Evolutionary conservation across 2,329 filamentous ascomycete species (phyloP).

Genomic region (Coniochaeta sp.): DNA sequence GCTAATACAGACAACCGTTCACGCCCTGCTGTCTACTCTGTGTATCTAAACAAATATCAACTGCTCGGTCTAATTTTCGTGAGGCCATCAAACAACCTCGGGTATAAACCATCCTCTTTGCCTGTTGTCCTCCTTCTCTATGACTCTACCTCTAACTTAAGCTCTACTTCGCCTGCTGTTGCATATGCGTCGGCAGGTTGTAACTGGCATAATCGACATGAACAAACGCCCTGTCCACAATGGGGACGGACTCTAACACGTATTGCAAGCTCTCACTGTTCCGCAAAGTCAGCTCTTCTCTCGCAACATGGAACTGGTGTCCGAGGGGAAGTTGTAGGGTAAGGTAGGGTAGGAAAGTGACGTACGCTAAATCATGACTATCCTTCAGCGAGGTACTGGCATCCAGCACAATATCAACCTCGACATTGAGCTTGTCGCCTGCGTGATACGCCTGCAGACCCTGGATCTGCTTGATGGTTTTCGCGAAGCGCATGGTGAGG

Average conservation of each 20-base stretch:
- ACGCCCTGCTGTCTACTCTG: no score
- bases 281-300: neutral
- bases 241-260: constrained; percentile 76
- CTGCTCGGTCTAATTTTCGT: no score
- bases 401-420: constrained; percentile 77
- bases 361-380: constrained; percentile 64
- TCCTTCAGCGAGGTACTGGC: constrained; percentile 69
- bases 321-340: neutral
- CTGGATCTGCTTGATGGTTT: constrained; percentile 79
- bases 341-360: neutral
- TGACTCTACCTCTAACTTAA: no score
- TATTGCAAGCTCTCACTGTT: constrained; percentile 69
- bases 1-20: neutral
- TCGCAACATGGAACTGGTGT: neutral
- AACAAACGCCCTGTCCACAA: constrained; percentile 66
- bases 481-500: constrained; percentile 88
- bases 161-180: constrained; percentile 24
- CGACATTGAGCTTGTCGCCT: constrained; percentile 76
- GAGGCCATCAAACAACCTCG: no score
- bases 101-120: neutral
- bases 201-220: constrained; percentile 59
- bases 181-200: constrained; percentile 54
- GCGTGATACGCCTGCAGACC: constrained; percentile 79
- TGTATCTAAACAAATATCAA: no score
- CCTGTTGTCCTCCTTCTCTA: no score